Evolutionary conservation across 2,329 filamentous ascomycete genomes (phyloP), one percentile per base, ranked within the genome.

Genomic region (Aspergillus calidoustus): DNA sequence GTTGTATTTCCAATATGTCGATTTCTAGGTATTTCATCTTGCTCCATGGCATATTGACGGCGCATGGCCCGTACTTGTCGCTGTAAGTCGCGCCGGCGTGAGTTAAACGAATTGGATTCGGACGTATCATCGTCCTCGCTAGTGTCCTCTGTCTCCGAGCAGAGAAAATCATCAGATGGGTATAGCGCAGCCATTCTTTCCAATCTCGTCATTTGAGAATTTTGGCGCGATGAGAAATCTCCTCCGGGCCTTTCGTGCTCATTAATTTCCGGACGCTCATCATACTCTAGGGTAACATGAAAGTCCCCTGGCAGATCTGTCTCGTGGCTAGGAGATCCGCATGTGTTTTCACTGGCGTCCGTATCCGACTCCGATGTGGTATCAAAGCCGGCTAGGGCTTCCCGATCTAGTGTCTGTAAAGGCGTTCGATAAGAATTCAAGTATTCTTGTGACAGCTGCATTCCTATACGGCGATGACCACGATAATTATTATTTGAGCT

Each of bases 361-460:
- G 66, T 71, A 19, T 72, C 69, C 1, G 70, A 68, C 31, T 71
- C 68, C 2, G 69, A 61, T 48, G 70, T 67, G 15, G 66, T 66
- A 50, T 68, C 64, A 8, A 70, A 66, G 13, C 66, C 68, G 34
- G 65, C 57, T 11, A 72, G 60, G 15, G 68, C 58, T 25, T 68
- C 72, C 50, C 72, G 68, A 56, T 76, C 73, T 7, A 76, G 64
- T 1, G 73, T 72, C 56, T 71, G 74, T 9, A 76, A 68, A 3
- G 77, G 77, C 50, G 76, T 69, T 49, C 77, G 74, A 54, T 71
- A 71, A 28, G 73, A 69, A 63, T 73, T 74, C 41, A 79, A 61
- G 50, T 80, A 80, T 64, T 79, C 77, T 31, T 78, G 71, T 6
- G 77, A 80, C 30, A 77, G 76, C 23, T 72, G 74, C 22, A 72